Base-by-base conservation (phyloP, 140 eudicot species). In the Flaveria floridana region DNA sequence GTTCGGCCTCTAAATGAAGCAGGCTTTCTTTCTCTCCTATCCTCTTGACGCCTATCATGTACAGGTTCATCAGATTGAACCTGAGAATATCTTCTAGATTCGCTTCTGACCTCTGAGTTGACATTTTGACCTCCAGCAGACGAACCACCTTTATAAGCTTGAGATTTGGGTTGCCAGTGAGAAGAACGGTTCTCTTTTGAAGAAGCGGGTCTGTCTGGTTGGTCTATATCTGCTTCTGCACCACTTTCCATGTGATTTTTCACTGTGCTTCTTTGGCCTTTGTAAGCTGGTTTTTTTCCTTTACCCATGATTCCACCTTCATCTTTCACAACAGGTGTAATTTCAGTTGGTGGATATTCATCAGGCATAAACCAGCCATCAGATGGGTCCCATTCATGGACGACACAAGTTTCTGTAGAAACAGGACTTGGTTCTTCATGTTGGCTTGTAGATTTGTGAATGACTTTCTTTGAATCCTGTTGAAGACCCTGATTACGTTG, bases 161-260 rank as follows among this genome's bases (percentile, higher is more conserved):
- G 84, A 20, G 92, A 77, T 70, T 89, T 95, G 21, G 92, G 91
- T 72, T 95, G 91, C 99, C 99, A 95, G 3, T 88, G 95, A 81
- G 93, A 75, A 25, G 91, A 73, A 23, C 84, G 84, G 30, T 65
- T 84, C 78, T 90, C 99, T 80, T 78, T 87, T 15, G 86, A 69
- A 61, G 86, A 68, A 42, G 56, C 30, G 39, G 68, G 77, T 30
- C 82, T 80, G 25, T 88, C 96, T 8, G 79, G 25, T 59, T 87
- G 96, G 42, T 64, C 82, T 20, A 74, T 63, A 65, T 92, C 86
- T 2, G 58, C 68, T 80, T 82, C 90, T 65, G 75, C 86, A 80
- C 79, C 84, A 64, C 77, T 57, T 25, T 16, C n/a, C 67, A 78
- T 82, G 56, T 81, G 75, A 69, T 65, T 84, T 64, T 75, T 75